Base-by-base conservation (phyloP, 768 basidiomycete species). In the Phaeotremella fagi region DNA sequence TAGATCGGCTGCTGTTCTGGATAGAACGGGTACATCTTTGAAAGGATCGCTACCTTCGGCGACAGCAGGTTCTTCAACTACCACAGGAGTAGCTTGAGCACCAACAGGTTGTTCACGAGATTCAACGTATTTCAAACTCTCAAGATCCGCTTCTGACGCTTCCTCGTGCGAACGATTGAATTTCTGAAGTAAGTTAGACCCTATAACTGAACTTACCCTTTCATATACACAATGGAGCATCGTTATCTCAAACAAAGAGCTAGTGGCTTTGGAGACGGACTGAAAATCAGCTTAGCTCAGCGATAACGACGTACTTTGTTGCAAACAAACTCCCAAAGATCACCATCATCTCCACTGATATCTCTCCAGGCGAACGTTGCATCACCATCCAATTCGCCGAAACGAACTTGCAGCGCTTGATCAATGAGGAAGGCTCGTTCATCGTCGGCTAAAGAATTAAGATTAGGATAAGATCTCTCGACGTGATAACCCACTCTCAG, bases 201-300 rank as follows among this genome's bases (percentile, higher is more conserved):
- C 53, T 1, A 35, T 6, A 5, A 4, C 11, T 22, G 18, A 5
- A 64, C 74, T 58, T 43, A 74, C 74, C 54, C 75, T 60, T 71
- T 99, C 95, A 74, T 86, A 98, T 84, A 98, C 90, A 54, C 94
- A 94, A 25, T 88, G 84, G 64, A 94, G 88, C 80, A 97, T 87
- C 76, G 90, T 88, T 23, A 85, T 85, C 76, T 97, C 91, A 70
- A 98, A 95, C 72, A 90, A 87, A 15, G 82, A 85, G 43, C 84
- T 82, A 0, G 89, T 92, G 0, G 88, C 86, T 47, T 73, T 79
- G 46, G 83, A 83, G 42, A 89, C 90, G 3, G 57, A 42, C 68
- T 70, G 36, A 18, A 26, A 6, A 5, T 7, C 6, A n/a, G 4
- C 36, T 62, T 37, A 61, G 57, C 48, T 4, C 29, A 0, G 31